A percentile compares a stretch with the other conserved stretches of the same genome.
Conservation (phyloP, 768 basidiomycete species). For the Mycena galericulata region DNA sequence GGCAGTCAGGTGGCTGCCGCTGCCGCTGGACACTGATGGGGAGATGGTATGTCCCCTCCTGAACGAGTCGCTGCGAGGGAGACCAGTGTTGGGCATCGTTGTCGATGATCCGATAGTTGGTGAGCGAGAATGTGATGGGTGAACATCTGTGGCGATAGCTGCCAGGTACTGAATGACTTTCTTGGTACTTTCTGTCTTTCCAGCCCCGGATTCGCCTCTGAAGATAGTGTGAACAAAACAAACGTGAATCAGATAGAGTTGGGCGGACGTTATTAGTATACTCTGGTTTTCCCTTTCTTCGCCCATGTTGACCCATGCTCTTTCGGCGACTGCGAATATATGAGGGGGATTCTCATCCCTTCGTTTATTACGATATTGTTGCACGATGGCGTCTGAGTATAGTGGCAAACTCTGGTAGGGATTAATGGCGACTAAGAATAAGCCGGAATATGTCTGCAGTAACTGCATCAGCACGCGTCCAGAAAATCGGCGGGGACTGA, state of each 20-base stretch:
- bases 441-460: conserved; percentile 88
- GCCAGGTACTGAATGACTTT: conserved; percentile 99
- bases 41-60: conserved; percentile 65
- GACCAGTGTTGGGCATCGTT: conserved; percentile 72
- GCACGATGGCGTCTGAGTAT: conserved; percentile 89
- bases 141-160: conserved; percentile 90
- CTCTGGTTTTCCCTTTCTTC: conserved; percentile 98
- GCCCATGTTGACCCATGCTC: conserved; percentile 98
- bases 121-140: conserved; percentile 76
- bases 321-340: conserved; percentile 96
- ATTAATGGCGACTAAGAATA: conserved; percentile 98
- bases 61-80: conserved; percentile 75
- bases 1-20: conserved; percentile 61
- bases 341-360: conserved; percentile 95
- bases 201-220: conserved; percentile 98
- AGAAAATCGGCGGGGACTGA: conserved; percentile 54
- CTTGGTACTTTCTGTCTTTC: conserved; percentile 99
- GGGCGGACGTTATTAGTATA: conserved; percentile 93
- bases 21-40: conserved; percentile 55
- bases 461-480: conserved; percentile 21
- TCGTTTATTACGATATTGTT: conserved; percentile 90
- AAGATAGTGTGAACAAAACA: conserved; percentile 26
- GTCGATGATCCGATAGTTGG: conserved; percentile 68
- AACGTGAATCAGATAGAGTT: conserved; percentile 3
- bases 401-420: conserved; percentile 94